Conservation (phyloP, 345 rosid genomes). For the Cochlearia excelsa region DNA sequence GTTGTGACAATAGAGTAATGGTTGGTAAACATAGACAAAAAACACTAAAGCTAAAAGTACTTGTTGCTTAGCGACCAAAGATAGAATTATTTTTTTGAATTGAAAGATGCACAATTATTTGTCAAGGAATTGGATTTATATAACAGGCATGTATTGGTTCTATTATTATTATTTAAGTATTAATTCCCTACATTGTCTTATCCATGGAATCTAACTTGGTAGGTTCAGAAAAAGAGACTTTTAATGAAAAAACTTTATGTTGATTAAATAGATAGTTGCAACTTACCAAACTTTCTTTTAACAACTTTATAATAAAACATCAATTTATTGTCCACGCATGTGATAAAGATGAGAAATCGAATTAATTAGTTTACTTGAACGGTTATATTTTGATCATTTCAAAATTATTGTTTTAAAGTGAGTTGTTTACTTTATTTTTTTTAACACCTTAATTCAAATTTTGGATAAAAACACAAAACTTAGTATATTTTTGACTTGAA, state of each 20-base stretch:
- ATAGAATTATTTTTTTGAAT: slow-evolving; percentile 4
- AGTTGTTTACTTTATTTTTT: slow-evolving; percentile 8
- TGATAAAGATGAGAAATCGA: slow-evolving; percentile 24
- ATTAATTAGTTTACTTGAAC: slow-evolving; percentile 12
- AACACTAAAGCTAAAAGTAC: not conserved
- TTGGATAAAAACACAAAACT: not conserved
- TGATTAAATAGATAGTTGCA: slow-evolving; percentile 36
- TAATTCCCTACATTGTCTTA: slow-evolving; percentile 24
- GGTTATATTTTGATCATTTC: slow-evolving; percentile 16
- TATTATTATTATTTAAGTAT: slow-evolving; percentile 4
- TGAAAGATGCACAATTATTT: slow-evolving; percentile 31
- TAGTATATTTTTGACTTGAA: slow-evolving; percentile 21
- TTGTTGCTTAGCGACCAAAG: slow-evolving; percentile 22
- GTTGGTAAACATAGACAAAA: slow-evolving; percentile 35
- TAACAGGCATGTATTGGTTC: slow-evolving; percentile 29
- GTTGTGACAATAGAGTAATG: not conserved
- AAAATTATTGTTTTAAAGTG: not conserved
- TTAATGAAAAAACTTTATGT: slow-evolving; percentile 18
- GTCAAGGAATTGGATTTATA: slow-evolving; percentile 19
- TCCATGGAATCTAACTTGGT: slow-evolving; percentile 35
- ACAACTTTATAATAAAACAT: slow-evolving; percentile 25
- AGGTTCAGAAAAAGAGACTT: slow-evolving; percentile 34
- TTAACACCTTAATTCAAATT: slow-evolving; percentile 1
- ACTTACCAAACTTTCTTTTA: slow-evolving; percentile 35
- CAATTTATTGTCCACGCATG: slow-evolving; percentile 30